phyloP scores from a whole-genome alignment of 768 basidiomycete species.

The Kwoniella sp. region DNA sequence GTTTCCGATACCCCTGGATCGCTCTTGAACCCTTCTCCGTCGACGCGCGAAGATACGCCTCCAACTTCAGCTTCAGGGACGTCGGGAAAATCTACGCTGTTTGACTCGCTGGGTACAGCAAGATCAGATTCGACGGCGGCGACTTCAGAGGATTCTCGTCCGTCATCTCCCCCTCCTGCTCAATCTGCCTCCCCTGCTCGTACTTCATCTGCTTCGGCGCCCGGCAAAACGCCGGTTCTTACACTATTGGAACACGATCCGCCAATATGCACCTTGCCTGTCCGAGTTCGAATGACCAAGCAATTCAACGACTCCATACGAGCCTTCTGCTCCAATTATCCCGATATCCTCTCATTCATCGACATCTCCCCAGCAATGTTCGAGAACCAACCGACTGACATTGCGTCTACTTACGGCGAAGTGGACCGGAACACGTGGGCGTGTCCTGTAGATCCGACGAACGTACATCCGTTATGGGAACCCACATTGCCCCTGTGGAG shows the following conservation, averaged over 20 bases:
- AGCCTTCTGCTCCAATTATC: conserved; percentile 33
- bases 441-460: conserved; percentile 47
- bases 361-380: conserved; percentile 39
- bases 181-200: conserved; percentile 5
- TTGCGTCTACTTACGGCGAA: conserved; percentile 17
- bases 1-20: conserved; percentile 31
- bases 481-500: conserved; percentile 49
- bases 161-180: not conserved
- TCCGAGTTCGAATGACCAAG: conserved; percentile 44
- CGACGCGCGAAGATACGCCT: conserved; percentile 20
- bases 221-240: conserved; percentile 13
- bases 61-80: conserved; percentile 21
- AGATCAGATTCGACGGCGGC: not conserved
- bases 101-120: conserved; percentile 17
- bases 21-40: not conserved
- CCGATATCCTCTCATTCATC: conserved; percentile 38
- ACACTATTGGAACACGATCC: conserved; percentile 37
- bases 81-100: conserved; percentile 16
- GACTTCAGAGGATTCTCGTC: conserved; percentile 4
- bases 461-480: conserved; percentile 52
- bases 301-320: conserved; percentile 31
- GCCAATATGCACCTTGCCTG: conserved; percentile 41
- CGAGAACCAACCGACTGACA: conserved; percentile 2
- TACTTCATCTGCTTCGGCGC: not conserved
- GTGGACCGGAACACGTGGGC: conserved; percentile 43